Conservation (phyloP, 2,329 filamentous ascomycete genomes). For the Diplodia mutila region DNA sequence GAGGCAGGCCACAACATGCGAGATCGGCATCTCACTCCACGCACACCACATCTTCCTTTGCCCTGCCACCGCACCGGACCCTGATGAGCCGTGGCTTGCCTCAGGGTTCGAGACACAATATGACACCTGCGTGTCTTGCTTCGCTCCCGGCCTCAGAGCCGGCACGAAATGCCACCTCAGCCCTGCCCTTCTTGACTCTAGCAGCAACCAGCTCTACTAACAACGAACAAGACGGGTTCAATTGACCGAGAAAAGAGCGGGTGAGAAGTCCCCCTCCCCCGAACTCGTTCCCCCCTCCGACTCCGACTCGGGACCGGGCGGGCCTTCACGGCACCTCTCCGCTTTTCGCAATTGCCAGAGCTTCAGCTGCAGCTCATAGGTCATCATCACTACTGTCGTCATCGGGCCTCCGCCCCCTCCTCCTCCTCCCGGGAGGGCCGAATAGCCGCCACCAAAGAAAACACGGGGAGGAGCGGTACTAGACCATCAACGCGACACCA, state of each 20-base stretch:
- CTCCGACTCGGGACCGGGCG: not conserved
- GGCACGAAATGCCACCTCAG: conserved; percentile 3
- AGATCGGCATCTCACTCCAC: conserved; percentile 16
- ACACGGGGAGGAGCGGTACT: not conserved
- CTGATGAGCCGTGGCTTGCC: conserved; percentile 6
- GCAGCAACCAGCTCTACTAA: not conserved
- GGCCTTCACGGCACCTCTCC: not conserved
- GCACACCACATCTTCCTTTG: conserved; percentile 2
- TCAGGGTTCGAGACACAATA: too few relatives aligned
- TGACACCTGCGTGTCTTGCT: not conserved
- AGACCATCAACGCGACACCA: conserved; percentile 4
- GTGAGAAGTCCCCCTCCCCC: not conserved
- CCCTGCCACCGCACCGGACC: not conserved
- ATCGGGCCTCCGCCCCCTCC: not conserved
- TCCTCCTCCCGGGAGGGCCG: not conserved
- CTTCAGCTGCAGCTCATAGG: too few relatives aligned
- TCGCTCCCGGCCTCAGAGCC: too few relatives aligned
- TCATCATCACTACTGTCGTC: not conserved
- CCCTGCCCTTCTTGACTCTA: not conserved
- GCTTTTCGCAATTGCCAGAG: not conserved
- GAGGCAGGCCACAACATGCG: conserved; percentile 18
- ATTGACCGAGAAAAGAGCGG: conserved; percentile 17
- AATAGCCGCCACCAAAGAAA: not conserved
- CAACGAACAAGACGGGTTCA: not conserved
- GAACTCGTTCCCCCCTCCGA: conserved; percentile 4